phyloP scores from a whole-genome alignment of 129 eudicot species.

The Silybum marianum region DNA sequence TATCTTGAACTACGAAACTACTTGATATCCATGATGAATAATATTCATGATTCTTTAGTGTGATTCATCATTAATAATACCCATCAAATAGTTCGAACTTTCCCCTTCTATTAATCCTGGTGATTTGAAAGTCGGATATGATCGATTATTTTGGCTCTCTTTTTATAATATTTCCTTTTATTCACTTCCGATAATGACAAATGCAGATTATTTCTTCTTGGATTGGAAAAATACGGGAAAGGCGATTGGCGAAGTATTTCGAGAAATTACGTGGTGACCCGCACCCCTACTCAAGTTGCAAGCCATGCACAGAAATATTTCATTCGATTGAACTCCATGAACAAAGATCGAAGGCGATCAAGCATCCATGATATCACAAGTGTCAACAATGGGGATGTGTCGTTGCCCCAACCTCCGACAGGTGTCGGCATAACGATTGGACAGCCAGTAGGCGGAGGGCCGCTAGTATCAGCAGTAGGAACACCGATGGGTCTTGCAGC shows the following conservation, averaged over 20 bases:
- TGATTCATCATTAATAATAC: background rate
- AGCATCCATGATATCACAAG: conserved; percentile 96
- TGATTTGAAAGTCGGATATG: background rate
- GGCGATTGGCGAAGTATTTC: conserved; percentile 99
- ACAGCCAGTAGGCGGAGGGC: conserved; percentile 65
- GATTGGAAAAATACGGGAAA: conserved; percentile 90
- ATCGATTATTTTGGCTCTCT: background rate
- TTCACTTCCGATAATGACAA: background rate
- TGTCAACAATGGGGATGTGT: conserved; percentile 60
- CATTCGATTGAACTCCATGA: conserved; percentile 85
- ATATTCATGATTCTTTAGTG: background rate
- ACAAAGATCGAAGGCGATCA: conserved; percentile 85
- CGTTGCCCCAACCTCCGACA: conserved; percentile 68
- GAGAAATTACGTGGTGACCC: conserved; percentile 78
- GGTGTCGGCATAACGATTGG: conserved; percentile 61
- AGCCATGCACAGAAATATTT: conserved; percentile 95
- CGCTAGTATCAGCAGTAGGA: conserved; percentile 69
- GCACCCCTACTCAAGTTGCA: conserved; percentile 94
- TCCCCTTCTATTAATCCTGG: background rate
- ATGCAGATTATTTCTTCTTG: conserved; percentile 83
- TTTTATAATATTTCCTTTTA: background rate
- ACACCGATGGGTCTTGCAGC: conserved; percentile 66
- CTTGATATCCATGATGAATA: background rate
- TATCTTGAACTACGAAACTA: background rate
- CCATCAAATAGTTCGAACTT: background rate